Conservation (phyloP, 2,329 filamentous ascomycete genomes). For the Ascochyta viciae-villosae region DNA sequence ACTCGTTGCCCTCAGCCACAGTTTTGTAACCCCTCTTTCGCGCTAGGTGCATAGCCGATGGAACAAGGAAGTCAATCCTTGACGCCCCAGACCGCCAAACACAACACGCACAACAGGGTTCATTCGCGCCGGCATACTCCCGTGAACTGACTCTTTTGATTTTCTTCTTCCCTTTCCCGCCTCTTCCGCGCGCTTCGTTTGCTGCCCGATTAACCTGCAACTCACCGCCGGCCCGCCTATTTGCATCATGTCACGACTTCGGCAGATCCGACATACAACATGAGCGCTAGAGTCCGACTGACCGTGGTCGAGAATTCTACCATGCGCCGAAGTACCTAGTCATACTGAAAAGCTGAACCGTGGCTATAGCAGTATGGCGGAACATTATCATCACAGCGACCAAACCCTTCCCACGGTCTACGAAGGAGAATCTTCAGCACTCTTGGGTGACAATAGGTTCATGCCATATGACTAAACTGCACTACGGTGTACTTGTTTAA, state of each 20-base stretch:
- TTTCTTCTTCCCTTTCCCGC: slow-evolving; percentile 20
- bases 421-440: not conserved
- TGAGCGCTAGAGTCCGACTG: not conserved
- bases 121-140: slow-evolving; percentile 16
- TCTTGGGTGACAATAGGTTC: not conserved
- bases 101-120: slow-evolving; percentile 24
- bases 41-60: slow-evolving; percentile 17
- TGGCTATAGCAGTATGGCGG: not conserved
- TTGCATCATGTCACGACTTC: slow-evolving; percentile 10
- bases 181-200: slow-evolving; percentile 25
- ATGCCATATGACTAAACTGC: not conserved
- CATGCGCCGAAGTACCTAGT: not conserved
- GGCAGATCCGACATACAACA: not conserved
- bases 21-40: slow-evolving; percentile 24
- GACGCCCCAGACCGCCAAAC: slow-evolving; percentile 22
- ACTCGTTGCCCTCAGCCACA: slow-evolving; percentile 22
- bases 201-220: slow-evolving; percentile 22
- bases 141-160: slow-evolving; percentile 24
- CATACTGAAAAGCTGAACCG: not conserved
- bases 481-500: not conserved
- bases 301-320: not conserved
- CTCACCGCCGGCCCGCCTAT: slow-evolving; percentile 17
- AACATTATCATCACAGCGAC: not conserved
- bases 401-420: not conserved
- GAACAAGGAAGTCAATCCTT: slow-evolving; percentile 24